phyloP scores from a whole-genome alignment of 2,329 filamentous ascomycete species.

The Aaosphaeria arxii region DNA sequence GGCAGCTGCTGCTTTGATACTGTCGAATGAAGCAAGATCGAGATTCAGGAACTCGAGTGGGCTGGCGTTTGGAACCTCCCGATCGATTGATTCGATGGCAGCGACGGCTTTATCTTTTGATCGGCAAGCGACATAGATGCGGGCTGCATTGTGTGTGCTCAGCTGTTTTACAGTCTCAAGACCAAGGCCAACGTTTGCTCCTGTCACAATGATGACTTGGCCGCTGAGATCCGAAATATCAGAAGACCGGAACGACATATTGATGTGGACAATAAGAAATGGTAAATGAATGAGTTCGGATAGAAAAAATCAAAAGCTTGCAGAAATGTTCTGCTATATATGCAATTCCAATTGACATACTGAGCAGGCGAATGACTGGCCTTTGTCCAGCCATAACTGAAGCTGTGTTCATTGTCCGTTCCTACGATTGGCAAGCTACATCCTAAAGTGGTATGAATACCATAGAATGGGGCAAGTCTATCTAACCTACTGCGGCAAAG shows the following conservation, averaged over 20 bases:
- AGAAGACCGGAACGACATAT: neutral
- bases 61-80: neutral
- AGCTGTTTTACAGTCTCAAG: neutral
- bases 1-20: conserved; percentile 32
- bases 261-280: too few relatives aligned
- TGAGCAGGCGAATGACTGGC: too few relatives aligned
- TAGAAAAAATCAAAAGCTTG: too few relatives aligned
- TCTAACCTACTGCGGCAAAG: too few relatives aligned
- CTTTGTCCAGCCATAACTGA: too few relatives aligned
- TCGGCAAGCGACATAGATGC: neutral
- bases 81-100: neutral
- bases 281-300: too few relatives aligned
- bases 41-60: conserved; percentile 22
- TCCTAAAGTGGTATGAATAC: too few relatives aligned
- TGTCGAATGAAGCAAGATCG: conserved; percentile 44
- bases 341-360: too few relatives aligned
- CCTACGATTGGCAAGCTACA: too few relatives aligned
- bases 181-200: neutral
- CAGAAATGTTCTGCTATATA: too few relatives aligned
- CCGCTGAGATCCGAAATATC: neutral
- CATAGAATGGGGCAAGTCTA: too few relatives aligned
- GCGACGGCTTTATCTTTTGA: neutral
- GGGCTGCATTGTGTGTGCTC: neutral
- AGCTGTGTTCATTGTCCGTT: too few relatives aligned
- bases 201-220: neutral